Evolutionary conservation across 805 yeast species (phyloP), one percentile per base, ranked within the genome.

Genomic region (Soucietia sequanensis): DNA sequence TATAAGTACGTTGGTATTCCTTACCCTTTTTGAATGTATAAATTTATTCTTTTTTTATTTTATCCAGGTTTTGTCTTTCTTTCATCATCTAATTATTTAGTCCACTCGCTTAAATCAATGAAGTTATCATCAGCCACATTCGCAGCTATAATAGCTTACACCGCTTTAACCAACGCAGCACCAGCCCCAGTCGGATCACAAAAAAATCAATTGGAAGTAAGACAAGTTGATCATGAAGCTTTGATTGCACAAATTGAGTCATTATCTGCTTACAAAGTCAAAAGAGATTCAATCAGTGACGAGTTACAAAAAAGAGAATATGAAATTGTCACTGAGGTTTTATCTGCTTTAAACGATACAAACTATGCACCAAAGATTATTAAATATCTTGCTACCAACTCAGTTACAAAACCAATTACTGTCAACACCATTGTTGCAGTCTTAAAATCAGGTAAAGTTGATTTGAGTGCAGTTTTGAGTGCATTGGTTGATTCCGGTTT

Each of bases 401-500:
- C 41, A 7, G 47, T 50, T 11, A 48, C 31, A 30, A 35, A 38
- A 31, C 61, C 48, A 43, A 51, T 51, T 36, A 60, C 56, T 19
- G 46, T 61, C 34, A 46, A 38, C 12, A 43, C 52, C 13, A 48
- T 60, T 35, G 53, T 59, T n/a, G 37, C 54, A 16, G 58, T 61
- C 11, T 48, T 60, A 33, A 55, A 58, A 43, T 55, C 62, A 14
- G 68, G 67, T 25, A 35, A 53, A 11, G 43, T 66, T 27, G 50
- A 62, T 41, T 54, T 56, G 45, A 49, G 59, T 17, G 43, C 61
- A 8, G 46, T 67, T 34, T 59, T 67, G 39, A 37, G 47, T 19
- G 64, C 65, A 15, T 59, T 66, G 45, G 68, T 60, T 35, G 50
- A 62, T 36, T 61, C 68, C 5, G 58, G 58, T 33, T 60, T 67